These are phyloP conservation scores for Suillus clintonianus DNA, from an alignment of 768 basidiomycete species.

Conservation along the genomic window DNA sequence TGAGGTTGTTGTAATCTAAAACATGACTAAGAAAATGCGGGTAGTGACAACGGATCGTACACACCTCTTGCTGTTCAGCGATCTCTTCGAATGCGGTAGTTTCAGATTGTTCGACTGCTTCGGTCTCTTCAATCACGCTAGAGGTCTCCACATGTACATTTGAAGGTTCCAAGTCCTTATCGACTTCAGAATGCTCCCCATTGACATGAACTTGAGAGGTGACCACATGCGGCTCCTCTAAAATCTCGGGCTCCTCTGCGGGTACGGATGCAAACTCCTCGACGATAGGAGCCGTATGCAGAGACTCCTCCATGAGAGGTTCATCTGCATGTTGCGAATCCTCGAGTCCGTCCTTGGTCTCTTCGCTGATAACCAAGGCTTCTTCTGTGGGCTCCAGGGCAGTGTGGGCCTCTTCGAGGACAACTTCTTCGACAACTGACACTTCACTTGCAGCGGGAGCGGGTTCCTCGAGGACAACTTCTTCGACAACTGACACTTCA, in stretches of 20 bases:
- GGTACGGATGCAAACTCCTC: neutral
- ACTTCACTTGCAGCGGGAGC: neutral
- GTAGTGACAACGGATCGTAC: neutral
- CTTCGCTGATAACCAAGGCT: neutral
- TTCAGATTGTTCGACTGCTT: neutral
- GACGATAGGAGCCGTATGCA: neutral
- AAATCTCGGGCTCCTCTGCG: slow-evolving; percentile 1
- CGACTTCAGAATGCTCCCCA: neutral
- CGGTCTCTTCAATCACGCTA: slow-evolving; percentile 2
- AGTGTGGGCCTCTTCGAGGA: neutral
- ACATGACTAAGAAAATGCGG: neutral
- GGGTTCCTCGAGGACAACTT: too few species aligned
- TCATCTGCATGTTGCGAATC: neutral
- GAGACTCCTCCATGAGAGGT: neutral
- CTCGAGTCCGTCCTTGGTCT: neutral
- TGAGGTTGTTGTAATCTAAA: neutral
- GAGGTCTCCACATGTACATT: neutral
- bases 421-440: neutral
- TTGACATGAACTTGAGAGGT: neutral
- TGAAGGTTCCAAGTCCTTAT: neutral
- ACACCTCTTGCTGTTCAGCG: neutral
- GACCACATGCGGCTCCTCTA: neutral
- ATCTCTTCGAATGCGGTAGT: neutral
- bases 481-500: too few species aligned
- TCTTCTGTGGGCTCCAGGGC: neutral